Evolutionary conservation across 768 basidiomycete species (phyloP), one percentile per base, ranked within the genome.

Genomic region (Hysterangium stoloniferum): DNA sequence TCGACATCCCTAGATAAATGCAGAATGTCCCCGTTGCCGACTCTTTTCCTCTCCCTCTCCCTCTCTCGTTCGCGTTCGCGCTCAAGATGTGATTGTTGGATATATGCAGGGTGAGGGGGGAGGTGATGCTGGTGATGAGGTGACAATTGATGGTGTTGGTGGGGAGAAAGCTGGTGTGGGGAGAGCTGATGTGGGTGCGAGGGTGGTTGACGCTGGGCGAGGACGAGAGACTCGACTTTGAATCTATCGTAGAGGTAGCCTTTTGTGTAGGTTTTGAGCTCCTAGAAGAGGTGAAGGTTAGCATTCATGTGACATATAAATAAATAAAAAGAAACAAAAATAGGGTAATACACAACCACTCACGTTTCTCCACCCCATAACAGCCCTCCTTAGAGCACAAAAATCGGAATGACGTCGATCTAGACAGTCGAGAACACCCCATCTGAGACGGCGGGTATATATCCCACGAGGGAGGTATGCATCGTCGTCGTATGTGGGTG

Each of bases 161-260:
- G 9, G 32, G n/a, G n/a, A n/a, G n/a, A n/a, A n/a, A n/a, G n/a
- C n/a, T n/a, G 44, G 6, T 7, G 40, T 12, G n/a, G n/a, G n/a
- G n/a, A n/a, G n/a, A n/a, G n/a, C n/a, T n/a, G n/a, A n/a, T n/a
- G n/a, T n/a, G n/a, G n/a, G n/a, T n/a, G n/a, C n/a, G n/a, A n/a
- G n/a, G n/a, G 19, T 45, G 13, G 6, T 27, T 42, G 48, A 7
- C 38, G 6, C 37, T 40, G 38, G n/a, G 41, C 27, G 9, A 29
- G 15, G 8, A 42, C 68, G 53, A 71, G 68, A 64, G 74, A 78
- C 50, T 85, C 83, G 54, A 62, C 66, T 52, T 76, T 74, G 68
- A 84, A 90, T 61, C 84, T 87, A 61, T 86, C 80, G 57, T 85
- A 85, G 45, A 90, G 75, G 69, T 89, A 88, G 59, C 86, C 83